Percentiles rank a stretch among this genome's conserved stretches.
Evolutionary conservation across 495 filamentous ascomycete species (phyloP).

Genomic region (Eremomyces bilateralis): DNA sequence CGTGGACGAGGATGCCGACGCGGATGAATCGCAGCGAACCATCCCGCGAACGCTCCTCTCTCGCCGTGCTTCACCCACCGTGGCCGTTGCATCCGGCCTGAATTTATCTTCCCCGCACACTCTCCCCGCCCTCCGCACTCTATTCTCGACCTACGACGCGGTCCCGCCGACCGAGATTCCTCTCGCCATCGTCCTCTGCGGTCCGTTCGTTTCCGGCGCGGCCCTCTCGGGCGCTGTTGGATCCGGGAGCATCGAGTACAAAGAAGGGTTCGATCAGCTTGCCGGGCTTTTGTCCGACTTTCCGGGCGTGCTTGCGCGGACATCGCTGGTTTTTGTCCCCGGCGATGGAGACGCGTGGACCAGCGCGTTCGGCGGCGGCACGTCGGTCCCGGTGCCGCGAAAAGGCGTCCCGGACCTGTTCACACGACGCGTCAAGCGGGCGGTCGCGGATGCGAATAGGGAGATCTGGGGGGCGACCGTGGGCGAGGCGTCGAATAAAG

Average conservation of each 20-base stretch:
- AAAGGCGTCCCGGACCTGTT: slow-evolving; percentile 65
- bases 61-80: too few relatives aligned
- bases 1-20: too few relatives aligned
- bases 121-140: slow-evolving; percentile 51
- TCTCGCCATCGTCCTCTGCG: slow-evolving; percentile 55
- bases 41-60: too few relatives aligned
- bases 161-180: slow-evolving; percentile 43
- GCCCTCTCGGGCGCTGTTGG: slow-evolving; percentile 43
- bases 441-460: slow-evolving; percentile 51
- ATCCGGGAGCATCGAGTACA: slow-evolving; percentile 70
- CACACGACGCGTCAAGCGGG: slow-evolving; percentile 59
- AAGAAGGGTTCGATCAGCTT: slow-evolving; percentile 77
- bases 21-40: too few relatives aligned
- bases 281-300: slow-evolving; percentile 70
- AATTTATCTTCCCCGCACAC: slow-evolving; percentile 63
- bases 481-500: too few relatives aligned
- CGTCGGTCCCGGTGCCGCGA: slow-evolving; percentile 50
- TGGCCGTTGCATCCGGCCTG: slow-evolving; percentile 60
- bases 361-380: slow-evolving; percentile 68
- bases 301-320: slow-evolving; percentile 51
- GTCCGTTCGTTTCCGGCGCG: slow-evolving; percentile 62
- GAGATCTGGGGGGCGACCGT: slow-evolving; percentile 26
- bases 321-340: slow-evolving; percentile 79
- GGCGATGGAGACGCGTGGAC: slow-evolving; percentile 93
- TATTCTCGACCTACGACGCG: slow-evolving; percentile 47